Conservation (phyloP, 108 stramenopile species). For the Cyclotella baltica region DNA sequence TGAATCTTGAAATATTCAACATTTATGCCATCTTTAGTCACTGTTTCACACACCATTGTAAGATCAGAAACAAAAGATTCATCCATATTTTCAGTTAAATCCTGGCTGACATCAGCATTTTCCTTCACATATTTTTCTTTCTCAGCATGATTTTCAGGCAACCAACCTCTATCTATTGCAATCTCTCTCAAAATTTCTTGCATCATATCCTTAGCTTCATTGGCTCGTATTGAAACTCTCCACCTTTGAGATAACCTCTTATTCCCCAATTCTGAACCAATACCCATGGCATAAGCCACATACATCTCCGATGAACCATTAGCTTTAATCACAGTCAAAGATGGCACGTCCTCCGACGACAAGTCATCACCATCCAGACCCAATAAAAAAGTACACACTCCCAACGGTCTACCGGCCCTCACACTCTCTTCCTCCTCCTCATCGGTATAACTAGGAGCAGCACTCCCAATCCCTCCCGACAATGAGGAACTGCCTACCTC, state of each 20-base stretch:
- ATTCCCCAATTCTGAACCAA: constrained; percentile 28
- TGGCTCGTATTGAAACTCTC: constrained; percentile 24
- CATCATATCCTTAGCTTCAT: constrained; percentile 22
- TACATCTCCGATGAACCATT: constrained; percentile 43
- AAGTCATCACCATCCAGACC: constrained; percentile 10
- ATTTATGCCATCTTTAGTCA: constrained; percentile 45
- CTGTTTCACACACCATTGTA: constrained; percentile 37
- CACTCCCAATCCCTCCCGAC: constrained; percentile 46
- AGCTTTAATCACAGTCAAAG: constrained; percentile 34
- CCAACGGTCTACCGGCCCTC: constrained; percentile 49
- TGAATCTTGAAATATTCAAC: constrained; percentile 17
- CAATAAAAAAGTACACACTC: constrained; percentile 39
- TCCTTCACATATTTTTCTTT: background rate
- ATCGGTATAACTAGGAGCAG: constrained; percentile 32
- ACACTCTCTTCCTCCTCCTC: constrained; percentile 19
- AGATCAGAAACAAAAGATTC: background rate
- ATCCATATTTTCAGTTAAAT: background rate
- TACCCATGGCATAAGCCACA: constrained; percentile 49
- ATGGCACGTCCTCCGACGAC: background rate
- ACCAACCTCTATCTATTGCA: constrained; percentile 35
- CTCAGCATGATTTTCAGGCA: background rate
- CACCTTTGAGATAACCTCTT: constrained; percentile 31
- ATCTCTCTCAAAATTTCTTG: constrained; percentile 28
- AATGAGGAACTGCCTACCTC: constrained; percentile 21
- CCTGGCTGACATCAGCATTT: background rate